Base-by-base conservation (phyloP, 1,284 basidiomycete species). In the Rhizopogon hawkerae region DNA sequence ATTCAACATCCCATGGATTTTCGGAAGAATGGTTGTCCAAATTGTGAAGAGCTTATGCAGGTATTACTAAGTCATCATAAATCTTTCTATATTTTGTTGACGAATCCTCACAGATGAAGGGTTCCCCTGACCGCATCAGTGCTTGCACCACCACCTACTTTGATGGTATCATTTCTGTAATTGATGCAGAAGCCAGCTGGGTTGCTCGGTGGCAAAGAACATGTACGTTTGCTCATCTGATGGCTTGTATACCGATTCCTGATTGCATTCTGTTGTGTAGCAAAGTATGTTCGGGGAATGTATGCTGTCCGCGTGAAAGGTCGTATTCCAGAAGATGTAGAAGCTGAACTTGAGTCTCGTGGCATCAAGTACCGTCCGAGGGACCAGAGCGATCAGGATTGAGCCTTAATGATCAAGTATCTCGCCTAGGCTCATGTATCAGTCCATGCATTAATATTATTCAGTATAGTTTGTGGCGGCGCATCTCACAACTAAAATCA, bases 41-140 rank as follows among this genome's bases (percentile, higher is more conserved):
- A 98, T 64, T 98, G 95, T 67, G 95, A 98, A 60, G 89, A 95
- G 59, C 77, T 95, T 57, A 81, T 98, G 66, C 87, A 94, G 73
- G 95, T 93, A 42, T 46, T 70, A 53, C 33, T 2, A 18, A 14
- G 9, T 13, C 26, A 13, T 50, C n/a, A 9, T 26, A 10, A 35
- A 18, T 13, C 6, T 31, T 21, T 23, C 16, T 35, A 38, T 21
- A 38, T n/a, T 38, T 26, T 34, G 8, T 29, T 13, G 33, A n/a
- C 38, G 37, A 23, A 5, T 33, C 13, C 16, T 18, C 38, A 46
- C 59, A 97, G 92, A 89, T 98, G 84, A 91, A 91, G 69, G 85
- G 85, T 21, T 87, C 82, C 53, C 75, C 80, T 11, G 94, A 97
- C 57, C 79, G 90, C 33, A 90, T 98, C 29, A 70, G 79, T 9